A percentile compares a stretch with the other conserved stretches of the same genome.
These are phyloP conservation scores for Aspergillus funiculosus DNA, from an alignment of 495 filamentous ascomycete genomes.

Conservation along the genomic window DNA sequence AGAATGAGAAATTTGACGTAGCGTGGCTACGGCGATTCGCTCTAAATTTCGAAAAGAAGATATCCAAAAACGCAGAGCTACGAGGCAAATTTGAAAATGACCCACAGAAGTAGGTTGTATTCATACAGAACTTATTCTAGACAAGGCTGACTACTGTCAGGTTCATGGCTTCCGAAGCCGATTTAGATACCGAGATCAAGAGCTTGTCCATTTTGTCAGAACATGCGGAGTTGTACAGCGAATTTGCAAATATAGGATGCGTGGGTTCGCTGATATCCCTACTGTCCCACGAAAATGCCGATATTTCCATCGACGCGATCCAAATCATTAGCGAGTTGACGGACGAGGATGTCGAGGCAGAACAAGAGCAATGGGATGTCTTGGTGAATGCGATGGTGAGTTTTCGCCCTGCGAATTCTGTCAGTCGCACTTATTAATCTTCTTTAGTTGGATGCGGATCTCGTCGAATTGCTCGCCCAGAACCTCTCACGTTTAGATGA, in stretches of 20 bases:
- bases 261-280: slow-evolving; percentile 70
- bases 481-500: slow-evolving; percentile 86
- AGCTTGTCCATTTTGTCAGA: slow-evolving; percentile 82
- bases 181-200: slow-evolving; percentile 86
- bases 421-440: slow-evolving; percentile 20
- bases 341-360: slow-evolving; percentile 86
- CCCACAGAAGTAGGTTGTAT: slow-evolving; percentile 66
- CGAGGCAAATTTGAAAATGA: slow-evolving; percentile 81
- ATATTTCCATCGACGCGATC: slow-evolving; percentile 88
- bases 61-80: slow-evolving; percentile 87
- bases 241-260: slow-evolving; percentile 76
- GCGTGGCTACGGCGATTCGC: slow-evolving; percentile 79
- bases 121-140: background rate
- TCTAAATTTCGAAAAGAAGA: slow-evolving; percentile 83
- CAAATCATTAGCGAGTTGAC: slow-evolving; percentile 91
- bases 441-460: slow-evolving; percentile 61
- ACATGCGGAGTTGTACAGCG: slow-evolving; percentile 75
- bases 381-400: slow-evolving; percentile 73
- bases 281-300: slow-evolving; percentile 91
- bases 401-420: background rate
- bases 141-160: slow-evolving; percentile 25
- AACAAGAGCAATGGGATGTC: slow-evolving; percentile 74
- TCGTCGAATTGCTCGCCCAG: slow-evolving; percentile 74
- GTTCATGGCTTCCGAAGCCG: slow-evolving; percentile 81
- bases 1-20: slow-evolving; percentile 72